Evolutionary conservation across 31 red algal species (phyloP).

Genomic region (Asparagopsis taxiformis): DNA sequence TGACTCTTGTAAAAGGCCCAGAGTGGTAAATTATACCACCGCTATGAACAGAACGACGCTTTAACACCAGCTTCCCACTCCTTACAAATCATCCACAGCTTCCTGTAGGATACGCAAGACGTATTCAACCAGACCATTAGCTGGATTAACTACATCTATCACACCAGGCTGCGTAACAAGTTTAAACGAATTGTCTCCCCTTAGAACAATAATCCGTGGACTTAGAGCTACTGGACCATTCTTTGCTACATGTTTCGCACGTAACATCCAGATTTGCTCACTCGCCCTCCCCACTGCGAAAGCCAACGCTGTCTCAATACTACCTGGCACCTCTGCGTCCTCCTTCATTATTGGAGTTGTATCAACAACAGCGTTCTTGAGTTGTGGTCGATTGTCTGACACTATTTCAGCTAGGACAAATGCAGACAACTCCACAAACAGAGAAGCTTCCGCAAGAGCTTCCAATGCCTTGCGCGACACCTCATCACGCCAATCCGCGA

Average conservation of each 20-base stretch:
- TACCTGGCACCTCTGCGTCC: not conserved
- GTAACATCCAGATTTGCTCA: conserved; percentile 12
- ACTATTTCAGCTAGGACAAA: too few relatives aligned
- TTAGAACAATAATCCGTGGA: conserved; percentile 19
- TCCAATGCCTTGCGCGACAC: not conserved
- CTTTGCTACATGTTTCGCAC: conserved; percentile 24
- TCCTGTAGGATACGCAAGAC: conserved; percentile 4
- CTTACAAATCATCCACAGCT: not conserved
- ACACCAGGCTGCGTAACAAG: conserved; percentile 9
- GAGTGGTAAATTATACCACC: too few relatives aligned
- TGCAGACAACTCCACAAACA: too few relatives aligned
- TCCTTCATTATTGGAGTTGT: too few relatives aligned
- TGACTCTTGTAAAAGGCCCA: too few relatives aligned
- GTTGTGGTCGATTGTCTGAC: too few relatives aligned
- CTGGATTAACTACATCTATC: conserved; percentile 21
- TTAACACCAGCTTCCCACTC: not conserved
- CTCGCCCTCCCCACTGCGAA: conserved; percentile 11
- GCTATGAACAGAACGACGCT: not conserved
- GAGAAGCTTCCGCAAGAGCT: too few relatives aligned
- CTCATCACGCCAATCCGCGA: not conserved
- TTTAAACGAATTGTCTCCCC: not conserved
- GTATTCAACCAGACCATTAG: conserved; percentile 6
- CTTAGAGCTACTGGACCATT: not conserved
- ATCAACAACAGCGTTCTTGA: not conserved
- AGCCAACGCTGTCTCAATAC: conserved; percentile 5